These are phyloP conservation scores for Rhizophlyctis rosea DNA, from an alignment of 192 early-diverging fungal genomes.

Conservation along the genomic window DNA sequence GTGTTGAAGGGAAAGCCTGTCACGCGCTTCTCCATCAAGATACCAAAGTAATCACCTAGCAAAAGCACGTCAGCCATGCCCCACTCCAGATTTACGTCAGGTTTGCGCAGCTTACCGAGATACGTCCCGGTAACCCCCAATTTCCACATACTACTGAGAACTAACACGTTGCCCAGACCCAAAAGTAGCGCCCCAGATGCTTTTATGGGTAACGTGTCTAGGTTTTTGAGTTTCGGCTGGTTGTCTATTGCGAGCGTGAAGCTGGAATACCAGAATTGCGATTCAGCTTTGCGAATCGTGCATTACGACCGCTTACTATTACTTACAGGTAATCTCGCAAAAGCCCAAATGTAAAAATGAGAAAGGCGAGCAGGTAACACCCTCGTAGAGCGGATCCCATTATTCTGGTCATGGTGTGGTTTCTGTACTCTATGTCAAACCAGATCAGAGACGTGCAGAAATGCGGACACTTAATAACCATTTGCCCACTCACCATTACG, in stretches of 20 bases:
- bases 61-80: neutral
- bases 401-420: constrained; percentile 66
- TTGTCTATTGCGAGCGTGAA: constrained; percentile 66
- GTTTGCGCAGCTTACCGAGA: constrained; percentile 67
- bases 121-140: constrained; percentile 90
- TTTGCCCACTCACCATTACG: constrained; percentile 54
- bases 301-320: too few relatives aligned
- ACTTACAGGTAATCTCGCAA: constrained; percentile 71
- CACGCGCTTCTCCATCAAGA: constrained; percentile 74
- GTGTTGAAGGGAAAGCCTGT: constrained; percentile 91
- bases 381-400: constrained; percentile 67
- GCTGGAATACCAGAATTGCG: constrained; percentile 23
- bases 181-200: constrained; percentile 36
- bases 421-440: constrained; percentile 73
- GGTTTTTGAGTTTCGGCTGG: constrained; percentile 58
- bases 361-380: constrained; percentile 76
- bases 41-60: constrained; percentile 90
- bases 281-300: too few relatives aligned
- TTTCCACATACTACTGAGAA: constrained; percentile 78
- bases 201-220: constrained; percentile 48
- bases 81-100: too few relatives aligned
- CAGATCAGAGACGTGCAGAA: neutral
- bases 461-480: neutral
- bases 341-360: constrained; percentile 80
- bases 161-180: constrained; percentile 69